Conservation (phyloP, 1,284 basidiomycete species). For the Pyrrhoderma lamaoense region DNA sequence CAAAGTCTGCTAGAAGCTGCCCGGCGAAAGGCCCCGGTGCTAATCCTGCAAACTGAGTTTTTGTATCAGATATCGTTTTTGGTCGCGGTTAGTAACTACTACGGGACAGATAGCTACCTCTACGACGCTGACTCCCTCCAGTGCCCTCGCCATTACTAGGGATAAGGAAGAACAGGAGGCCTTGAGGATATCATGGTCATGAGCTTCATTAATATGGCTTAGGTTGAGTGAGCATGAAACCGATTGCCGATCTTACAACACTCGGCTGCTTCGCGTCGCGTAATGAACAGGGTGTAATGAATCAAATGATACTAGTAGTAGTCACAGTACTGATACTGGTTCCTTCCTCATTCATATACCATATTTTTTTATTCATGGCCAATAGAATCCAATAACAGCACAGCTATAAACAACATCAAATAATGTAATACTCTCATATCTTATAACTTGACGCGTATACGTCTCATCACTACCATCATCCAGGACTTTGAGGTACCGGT, state of each 20-base stretch:
- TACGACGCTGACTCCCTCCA: constrained; percentile 9
- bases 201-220: not conserved
- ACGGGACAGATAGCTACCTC: constrained; percentile 1
- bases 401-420: too few species aligned
- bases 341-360: too few species aligned
- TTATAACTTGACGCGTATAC: too few species aligned
- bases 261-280: not conserved
- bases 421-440: too few species aligned
- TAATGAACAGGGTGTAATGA: not conserved
- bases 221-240: not conserved
- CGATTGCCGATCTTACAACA: too few species aligned
- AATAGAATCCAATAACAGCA: too few species aligned
- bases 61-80: not conserved
- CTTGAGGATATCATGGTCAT: not conserved
- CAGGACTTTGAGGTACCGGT: not conserved
- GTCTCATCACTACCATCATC: too few species aligned
- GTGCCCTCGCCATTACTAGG: not conserved
- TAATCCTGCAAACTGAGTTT: constrained; percentile 70
- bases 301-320: too few species aligned
- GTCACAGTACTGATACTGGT: too few species aligned
- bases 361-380: too few species aligned
- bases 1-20: constrained; percentile 76
- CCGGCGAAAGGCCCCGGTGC: constrained; percentile 79
- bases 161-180: not conserved
- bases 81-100: not conserved